phyloP scores from a whole-genome alignment of 768 basidiomycete genomes.

The Cantharellus anzutake region DNA sequence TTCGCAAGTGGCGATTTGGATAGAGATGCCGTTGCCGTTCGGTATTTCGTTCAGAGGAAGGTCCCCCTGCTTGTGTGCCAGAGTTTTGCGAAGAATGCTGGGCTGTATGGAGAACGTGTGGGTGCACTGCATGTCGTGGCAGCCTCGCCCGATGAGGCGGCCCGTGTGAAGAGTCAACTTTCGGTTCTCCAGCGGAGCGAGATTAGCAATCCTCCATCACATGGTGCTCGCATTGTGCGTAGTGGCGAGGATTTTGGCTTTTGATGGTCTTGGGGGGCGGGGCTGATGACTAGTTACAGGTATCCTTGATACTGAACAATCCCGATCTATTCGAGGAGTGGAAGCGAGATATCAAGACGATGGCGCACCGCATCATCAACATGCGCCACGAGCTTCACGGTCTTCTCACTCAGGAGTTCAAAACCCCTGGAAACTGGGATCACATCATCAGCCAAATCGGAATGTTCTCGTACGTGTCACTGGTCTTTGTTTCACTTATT shows the following conservation, averaged over 20 bases:
- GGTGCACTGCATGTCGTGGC: slow-evolving; percentile 83
- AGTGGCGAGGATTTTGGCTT: background rate
- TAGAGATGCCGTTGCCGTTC: slow-evolving; percentile 79
- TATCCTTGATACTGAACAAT: slow-evolving; percentile 67
- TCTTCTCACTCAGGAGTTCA: slow-evolving; percentile 53
- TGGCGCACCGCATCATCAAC: slow-evolving; percentile 82
- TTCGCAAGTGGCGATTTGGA: slow-evolving; percentile 89
- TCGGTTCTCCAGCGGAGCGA: slow-evolving; percentile 84
- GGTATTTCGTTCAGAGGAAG: slow-evolving; percentile 59
- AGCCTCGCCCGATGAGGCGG: slow-evolving; percentile 40
- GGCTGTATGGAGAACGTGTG: slow-evolving; percentile 84
- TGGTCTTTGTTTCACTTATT: no score
- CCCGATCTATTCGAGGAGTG: slow-evolving; percentile 62
- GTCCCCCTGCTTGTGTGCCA: slow-evolving; percentile 79
- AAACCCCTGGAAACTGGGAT: slow-evolving; percentile 88
- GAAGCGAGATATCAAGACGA: slow-evolving; percentile 76
- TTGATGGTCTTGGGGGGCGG: no score
- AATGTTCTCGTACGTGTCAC: slow-evolving; percentile 65
- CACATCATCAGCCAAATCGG: slow-evolving; percentile 94
- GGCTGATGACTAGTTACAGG: slow-evolving; percentile 21
- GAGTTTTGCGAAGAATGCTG: slow-evolving; percentile 97
- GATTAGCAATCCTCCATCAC: slow-evolving; percentile 86
- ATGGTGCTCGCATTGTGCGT: slow-evolving; percentile 75
- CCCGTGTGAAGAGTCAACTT: slow-evolving; percentile 66
- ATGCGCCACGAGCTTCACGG: slow-evolving; percentile 72